A percentile compares a stretch with the other conserved stretches of the same genome.
These are phyloP conservation scores for Gossypium longicalyx DNA, from an alignment of 345 rosid genomes.

Conservation along the genomic window DNA sequence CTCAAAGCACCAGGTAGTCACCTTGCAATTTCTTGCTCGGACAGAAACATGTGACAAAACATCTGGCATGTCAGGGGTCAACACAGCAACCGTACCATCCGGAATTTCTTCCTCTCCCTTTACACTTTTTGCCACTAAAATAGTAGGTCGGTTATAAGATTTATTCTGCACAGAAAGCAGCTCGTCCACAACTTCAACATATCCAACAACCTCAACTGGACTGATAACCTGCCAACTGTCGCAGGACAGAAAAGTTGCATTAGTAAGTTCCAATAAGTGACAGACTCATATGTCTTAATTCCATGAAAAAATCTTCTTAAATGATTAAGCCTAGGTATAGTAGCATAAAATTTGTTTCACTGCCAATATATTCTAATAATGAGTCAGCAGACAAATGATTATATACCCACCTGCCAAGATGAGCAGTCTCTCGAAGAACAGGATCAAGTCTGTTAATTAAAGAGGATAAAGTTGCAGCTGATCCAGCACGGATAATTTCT, in stretches of 20 bases:
- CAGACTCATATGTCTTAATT: too few species aligned
- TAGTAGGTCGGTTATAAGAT: constrained; percentile 70
- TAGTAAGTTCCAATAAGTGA: constrained; percentile 21
- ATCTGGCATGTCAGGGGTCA: constrained; percentile 99
- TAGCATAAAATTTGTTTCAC: background rate
- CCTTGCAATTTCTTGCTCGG: constrained; percentile 98
- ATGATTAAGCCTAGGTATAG: background rate
- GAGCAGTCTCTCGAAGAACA: constrained; percentile 87
- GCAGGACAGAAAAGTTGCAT: constrained; percentile 27
- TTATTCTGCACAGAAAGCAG: constrained; percentile 82
- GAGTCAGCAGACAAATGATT: constrained; percentile 6
- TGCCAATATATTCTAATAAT: background rate
- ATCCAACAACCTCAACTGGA: constrained; percentile 85
- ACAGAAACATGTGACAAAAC: constrained; percentile 98
- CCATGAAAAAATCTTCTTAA: constrained; percentile 4
- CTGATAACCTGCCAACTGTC: constrained; percentile 99
- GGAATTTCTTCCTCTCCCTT: constrained; percentile 99
- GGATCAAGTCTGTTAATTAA: constrained; percentile 94
- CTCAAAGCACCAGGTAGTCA: constrained; percentile 27
- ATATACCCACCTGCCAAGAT: constrained; percentile 82
- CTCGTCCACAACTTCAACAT: constrained; percentile 76
- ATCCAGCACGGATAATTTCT: constrained; percentile 96
- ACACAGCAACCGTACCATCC: constrained; percentile 90
- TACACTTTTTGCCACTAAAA: constrained; percentile 85
- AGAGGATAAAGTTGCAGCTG: constrained; percentile 84